Evolutionary conservation across 2,329 filamentous ascomycete species (phyloP).

Genomic region (Cytospora schulzeri): DNA sequence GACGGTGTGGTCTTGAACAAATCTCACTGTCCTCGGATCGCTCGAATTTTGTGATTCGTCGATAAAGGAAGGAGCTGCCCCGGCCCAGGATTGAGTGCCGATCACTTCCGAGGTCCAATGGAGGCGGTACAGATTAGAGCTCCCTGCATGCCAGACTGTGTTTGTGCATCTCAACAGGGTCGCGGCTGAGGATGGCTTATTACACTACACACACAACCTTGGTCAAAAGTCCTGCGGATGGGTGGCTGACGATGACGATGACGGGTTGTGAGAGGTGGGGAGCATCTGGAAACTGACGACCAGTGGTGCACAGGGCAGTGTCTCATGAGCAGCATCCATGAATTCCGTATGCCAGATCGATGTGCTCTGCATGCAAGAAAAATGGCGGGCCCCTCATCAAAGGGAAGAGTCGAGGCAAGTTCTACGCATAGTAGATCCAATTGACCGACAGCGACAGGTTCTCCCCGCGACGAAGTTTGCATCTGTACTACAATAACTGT

Average conservation of each 20-base stretch:
- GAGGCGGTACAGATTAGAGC: constrained; percentile 4
- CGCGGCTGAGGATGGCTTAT: constrained; percentile 12
- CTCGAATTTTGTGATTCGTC: constrained; percentile 27
- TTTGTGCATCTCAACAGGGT: constrained; percentile 18
- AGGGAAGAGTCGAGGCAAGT: background rate
- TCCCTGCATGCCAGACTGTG: constrained; percentile 18
- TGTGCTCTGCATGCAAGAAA: constrained; percentile 17
- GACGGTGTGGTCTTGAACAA: constrained; percentile 10
- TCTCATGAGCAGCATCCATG: background rate
- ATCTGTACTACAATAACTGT: no score
- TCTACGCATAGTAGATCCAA: background rate
- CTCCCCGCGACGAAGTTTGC: background rate
- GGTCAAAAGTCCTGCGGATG: constrained; percentile 5
- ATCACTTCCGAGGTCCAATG: constrained; percentile 9
- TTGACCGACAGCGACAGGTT: background rate
- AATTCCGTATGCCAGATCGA: constrained; percentile 16
- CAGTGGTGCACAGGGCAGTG: background rate
- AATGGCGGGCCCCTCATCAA: constrained; percentile 8
- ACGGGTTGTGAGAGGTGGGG: constrained; percentile 12
- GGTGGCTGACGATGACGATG: constrained; percentile 25
- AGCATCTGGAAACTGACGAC: constrained; percentile 14
- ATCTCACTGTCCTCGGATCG: constrained; percentile 10
- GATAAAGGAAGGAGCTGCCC: constrained; percentile 19
- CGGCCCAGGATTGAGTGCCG: constrained; percentile 15
- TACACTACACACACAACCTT: background rate